Evolutionary conservation across 805 yeast species (phyloP).

Genomic region (Zygosaccharomyces rouxii): DNA sequence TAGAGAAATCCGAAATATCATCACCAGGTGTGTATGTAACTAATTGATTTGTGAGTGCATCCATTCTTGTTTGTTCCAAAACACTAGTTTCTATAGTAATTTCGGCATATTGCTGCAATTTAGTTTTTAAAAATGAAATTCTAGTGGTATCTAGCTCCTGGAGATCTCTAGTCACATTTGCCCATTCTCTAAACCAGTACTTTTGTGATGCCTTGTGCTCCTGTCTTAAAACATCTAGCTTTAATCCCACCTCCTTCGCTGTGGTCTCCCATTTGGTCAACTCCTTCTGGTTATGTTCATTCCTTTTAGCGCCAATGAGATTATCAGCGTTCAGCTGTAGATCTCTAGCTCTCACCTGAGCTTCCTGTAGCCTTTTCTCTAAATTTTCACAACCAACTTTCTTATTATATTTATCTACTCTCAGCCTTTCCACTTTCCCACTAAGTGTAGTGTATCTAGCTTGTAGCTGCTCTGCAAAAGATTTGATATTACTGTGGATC

Average conservation of each 20-base stretch:
- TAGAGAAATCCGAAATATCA: slow-evolving; percentile 32
- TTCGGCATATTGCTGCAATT: slow-evolving; percentile 28
- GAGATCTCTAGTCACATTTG: slow-evolving; percentile 22
- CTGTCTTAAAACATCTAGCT: slow-evolving; percentile 28
- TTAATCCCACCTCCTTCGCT: slow-evolving; percentile 23
- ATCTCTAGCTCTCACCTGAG: slow-evolving; percentile 26
- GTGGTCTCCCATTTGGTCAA: slow-evolving; percentile 30
- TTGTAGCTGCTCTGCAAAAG: slow-evolving; percentile 24
- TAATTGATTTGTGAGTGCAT: slow-evolving; percentile 23
- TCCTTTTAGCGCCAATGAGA: slow-evolving; percentile 28
- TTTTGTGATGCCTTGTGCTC: slow-evolving; percentile 33
- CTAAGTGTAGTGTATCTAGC: slow-evolving; percentile 29
- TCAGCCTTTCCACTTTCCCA: slow-evolving; percentile 30
- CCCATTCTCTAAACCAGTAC: slow-evolving; percentile 35
- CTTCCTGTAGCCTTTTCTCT: slow-evolving; percentile 25
- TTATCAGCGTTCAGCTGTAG: slow-evolving; percentile 30
- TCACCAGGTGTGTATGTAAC: slow-evolving; percentile 28
- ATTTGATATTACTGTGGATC: slow-evolving; percentile 24
- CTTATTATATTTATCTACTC: slow-evolving; percentile 29
- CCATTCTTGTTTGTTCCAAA: slow-evolving; percentile 30
- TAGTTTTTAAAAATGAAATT: slow-evolving; percentile 28
- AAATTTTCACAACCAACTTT: slow-evolving; percentile 30
- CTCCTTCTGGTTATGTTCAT: slow-evolving; percentile 29
- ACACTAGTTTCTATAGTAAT: slow-evolving; percentile 25
- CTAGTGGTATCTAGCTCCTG: slow-evolving; percentile 32